These are phyloP conservation scores for Venturia pyrina DNA, from an alignment of 2,329 filamentous ascomycete species.

Conservation along the genomic window DNA sequence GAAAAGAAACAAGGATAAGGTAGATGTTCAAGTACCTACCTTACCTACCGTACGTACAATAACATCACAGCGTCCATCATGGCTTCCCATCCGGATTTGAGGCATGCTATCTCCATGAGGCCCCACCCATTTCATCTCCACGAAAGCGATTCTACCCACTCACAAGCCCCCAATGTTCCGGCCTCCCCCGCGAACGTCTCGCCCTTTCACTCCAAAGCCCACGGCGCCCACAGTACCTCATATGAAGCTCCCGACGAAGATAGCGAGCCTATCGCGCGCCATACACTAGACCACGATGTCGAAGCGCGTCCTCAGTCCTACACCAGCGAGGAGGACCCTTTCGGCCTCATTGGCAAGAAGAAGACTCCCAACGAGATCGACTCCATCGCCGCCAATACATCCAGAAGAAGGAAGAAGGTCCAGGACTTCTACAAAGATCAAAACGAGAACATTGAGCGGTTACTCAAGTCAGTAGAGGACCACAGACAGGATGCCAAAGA, in stretches of 20 bases:
- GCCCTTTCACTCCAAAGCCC: constrained; percentile 17
- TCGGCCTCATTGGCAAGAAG: constrained; percentile 63
- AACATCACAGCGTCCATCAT: neutral
- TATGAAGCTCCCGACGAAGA: constrained; percentile 24
- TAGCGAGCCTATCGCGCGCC: constrained; percentile 23
- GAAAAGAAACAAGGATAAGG: too few species aligned
- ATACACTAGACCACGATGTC: constrained; percentile 26
- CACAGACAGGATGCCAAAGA: constrained; percentile 75
- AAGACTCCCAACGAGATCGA: constrained; percentile 71
- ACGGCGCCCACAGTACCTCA: constrained; percentile 29
- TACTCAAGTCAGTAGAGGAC: constrained; percentile 88
- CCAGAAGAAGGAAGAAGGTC: constrained; percentile 62
- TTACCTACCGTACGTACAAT: too few species aligned
- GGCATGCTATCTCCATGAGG: constrained; percentile 38
- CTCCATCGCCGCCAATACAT: constrained; percentile 69
- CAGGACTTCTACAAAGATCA: constrained; percentile 80
- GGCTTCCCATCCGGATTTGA: constrained; percentile 34
- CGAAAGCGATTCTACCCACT: constrained; percentile 20
- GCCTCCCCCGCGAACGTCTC: constrained; percentile 18
- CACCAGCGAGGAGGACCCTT: constrained; percentile 64
- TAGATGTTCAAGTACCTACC: too few species aligned
- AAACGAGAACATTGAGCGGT: constrained; percentile 85
- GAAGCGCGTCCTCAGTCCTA: constrained; percentile 47
- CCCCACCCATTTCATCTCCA: constrained; percentile 35
- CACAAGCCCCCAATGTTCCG: constrained; percentile 14